Conservation (phyloP, 768 basidiomycete species). For the Leccinum pellstonianum region DNA sequence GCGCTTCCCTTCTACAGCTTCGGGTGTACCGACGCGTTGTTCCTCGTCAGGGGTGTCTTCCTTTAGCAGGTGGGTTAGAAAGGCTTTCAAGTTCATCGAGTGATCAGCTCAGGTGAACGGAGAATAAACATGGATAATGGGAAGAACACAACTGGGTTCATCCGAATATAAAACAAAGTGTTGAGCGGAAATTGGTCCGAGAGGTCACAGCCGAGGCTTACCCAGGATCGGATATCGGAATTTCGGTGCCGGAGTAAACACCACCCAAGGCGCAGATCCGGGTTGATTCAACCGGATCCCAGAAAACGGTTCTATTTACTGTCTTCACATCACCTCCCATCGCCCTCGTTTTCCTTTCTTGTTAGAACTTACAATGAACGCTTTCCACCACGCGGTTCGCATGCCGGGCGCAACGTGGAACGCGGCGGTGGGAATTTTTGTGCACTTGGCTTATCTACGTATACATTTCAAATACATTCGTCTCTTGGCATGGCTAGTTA, state of each 20-base stretch:
- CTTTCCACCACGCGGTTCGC: too few relatives aligned
- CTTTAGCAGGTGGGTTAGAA: conserved; percentile 7
- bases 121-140: conserved; percentile 8
- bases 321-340: too few relatives aligned
- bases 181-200: neutral
- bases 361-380: too few relatives aligned
- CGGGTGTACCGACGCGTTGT: neutral
- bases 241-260: neutral
- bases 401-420: too few relatives aligned
- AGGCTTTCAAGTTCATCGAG: conserved; percentile 15
- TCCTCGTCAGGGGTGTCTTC: conserved; percentile 22
- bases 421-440: too few relatives aligned
- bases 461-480: neutral
- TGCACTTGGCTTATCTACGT: neutral
- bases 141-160: neutral
- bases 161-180: neutral
- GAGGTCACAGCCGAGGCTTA: neutral
- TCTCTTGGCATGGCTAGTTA: neutral
- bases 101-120: neutral
- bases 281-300: neutral
- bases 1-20: neutral
- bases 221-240: neutral
- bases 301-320: too few relatives aligned
- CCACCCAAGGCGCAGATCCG: too few relatives aligned
- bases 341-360: too few relatives aligned